These are phyloP conservation scores for Orbilia ellipsospora DNA, from an alignment of 2,329 filamentous ascomycete genomes.

Conservation along the genomic window DNA sequence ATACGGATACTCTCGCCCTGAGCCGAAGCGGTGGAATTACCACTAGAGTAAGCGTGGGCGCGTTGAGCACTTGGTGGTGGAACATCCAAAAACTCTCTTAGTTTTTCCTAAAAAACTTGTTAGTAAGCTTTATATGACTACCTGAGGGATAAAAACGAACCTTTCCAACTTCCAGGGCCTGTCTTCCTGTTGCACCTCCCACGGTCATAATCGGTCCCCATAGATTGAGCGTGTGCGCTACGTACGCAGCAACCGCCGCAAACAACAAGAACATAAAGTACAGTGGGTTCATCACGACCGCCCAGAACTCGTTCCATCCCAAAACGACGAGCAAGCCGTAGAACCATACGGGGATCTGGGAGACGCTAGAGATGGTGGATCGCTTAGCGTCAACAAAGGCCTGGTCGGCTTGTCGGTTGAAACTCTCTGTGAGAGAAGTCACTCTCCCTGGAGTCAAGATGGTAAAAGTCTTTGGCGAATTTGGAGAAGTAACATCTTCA, in stretches of 20 bases:
- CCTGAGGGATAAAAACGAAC: slow-evolving; percentile 33
- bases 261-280: slow-evolving; percentile 91
- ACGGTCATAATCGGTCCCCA: slow-evolving; percentile 97
- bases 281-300: slow-evolving; percentile 87
- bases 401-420: slow-evolving; percentile 98
- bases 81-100: slow-evolving; percentile 57
- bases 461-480: slow-evolving; percentile 80
- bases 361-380: slow-evolving; percentile 92
- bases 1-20: slow-evolving; percentile 54
- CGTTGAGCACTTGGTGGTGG: slow-evolving; percentile 15
- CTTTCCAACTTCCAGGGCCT: slow-evolving; percentile 91
- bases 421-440: slow-evolving; percentile 77
- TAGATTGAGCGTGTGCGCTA: slow-evolving; percentile 92
- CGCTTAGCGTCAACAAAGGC: slow-evolving; percentile 98
- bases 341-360: slow-evolving; percentile 93
- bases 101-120: slow-evolving; percentile 50
- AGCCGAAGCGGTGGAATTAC: slow-evolving; percentile 41
- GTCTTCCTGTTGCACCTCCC: slow-evolving; percentile 85
- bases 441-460: slow-evolving; percentile 49
- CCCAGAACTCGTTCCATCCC: slow-evolving; percentile 93
- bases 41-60: slow-evolving; percentile 45
- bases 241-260: slow-evolving; percentile 78
- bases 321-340: slow-evolving; percentile 87
- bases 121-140: too few relatives aligned
- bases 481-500: slow-evolving; percentile 93